Percentiles rank a stretch among this genome's conserved stretches.
Conservation (phyloP, 2,329 filamentous ascomycete genomes). For the Alternaria longipes region DNA sequence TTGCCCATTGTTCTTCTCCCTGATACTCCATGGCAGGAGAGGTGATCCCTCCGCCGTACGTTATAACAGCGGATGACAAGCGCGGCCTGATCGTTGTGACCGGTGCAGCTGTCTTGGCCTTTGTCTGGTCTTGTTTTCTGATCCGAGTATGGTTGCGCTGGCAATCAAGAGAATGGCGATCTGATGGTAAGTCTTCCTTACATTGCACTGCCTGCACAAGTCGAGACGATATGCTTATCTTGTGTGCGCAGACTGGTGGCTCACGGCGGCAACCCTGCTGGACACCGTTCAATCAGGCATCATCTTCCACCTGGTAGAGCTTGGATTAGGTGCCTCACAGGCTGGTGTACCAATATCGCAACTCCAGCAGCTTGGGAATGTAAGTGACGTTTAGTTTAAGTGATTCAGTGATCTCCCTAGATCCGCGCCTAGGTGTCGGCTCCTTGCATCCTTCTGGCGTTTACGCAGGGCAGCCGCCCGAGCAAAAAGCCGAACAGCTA, state of each 20-base stretch:
- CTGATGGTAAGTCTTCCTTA: conserved; percentile 41
- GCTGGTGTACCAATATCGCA: conserved; percentile 23
- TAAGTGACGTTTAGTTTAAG: conserved; percentile 19
- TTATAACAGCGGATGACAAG: conserved; percentile 44
- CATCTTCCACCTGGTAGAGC: conserved; percentile 35
- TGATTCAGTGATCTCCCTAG: background rate
- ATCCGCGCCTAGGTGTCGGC: conserved; percentile 22
- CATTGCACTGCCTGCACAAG: conserved; percentile 22
- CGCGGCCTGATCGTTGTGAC: conserved; percentile 47
- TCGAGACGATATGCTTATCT: conserved; percentile 19
- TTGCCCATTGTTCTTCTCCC: conserved; percentile 10
- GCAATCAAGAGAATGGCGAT: conserved; percentile 41
- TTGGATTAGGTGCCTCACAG: conserved; percentile 36
- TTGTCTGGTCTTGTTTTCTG: conserved; percentile 41
- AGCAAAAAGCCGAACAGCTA: background rate
- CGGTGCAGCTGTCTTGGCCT: conserved; percentile 37
- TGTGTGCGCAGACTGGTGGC: conserved; percentile 20
- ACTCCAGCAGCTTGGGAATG: conserved; percentile 37
- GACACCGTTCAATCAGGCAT: conserved; percentile 38
- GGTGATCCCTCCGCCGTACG: conserved; percentile 38
- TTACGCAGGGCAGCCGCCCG: conserved; percentile 5
- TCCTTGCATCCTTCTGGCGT: conserved; percentile 11
- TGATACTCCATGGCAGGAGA: conserved; percentile 29
- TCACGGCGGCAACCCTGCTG: conserved; percentile 30
- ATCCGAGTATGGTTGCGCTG: conserved; percentile 44